Percentiles rank a stretch among this genome's conserved stretches.
Conservation (phyloP, 148 eudicot genomes). For the Bassia scoparia region DNA sequence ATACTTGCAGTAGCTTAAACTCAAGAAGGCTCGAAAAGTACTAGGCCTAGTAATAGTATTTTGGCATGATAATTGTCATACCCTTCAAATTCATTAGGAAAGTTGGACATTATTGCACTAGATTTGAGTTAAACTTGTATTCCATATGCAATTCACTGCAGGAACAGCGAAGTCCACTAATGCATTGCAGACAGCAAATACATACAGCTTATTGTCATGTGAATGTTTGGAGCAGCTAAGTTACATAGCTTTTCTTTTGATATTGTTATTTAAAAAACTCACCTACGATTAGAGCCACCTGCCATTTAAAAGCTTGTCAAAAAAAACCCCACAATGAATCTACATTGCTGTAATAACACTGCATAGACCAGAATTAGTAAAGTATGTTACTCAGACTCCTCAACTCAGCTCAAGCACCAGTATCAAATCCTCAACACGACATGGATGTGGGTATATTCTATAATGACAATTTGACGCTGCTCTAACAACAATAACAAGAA, state of each 20-base stretch:
- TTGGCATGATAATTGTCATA: no score
- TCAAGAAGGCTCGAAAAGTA: neutral
- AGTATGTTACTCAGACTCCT: neutral
- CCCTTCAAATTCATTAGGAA: no score
- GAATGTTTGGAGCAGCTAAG: no score
- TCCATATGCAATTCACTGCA: slow-evolving; percentile 39
- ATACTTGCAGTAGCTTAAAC: neutral
- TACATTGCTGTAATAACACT: neutral
- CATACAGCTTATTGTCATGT: no score
- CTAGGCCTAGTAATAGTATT: no score
- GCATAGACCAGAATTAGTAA: neutral
- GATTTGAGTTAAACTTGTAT: no score
- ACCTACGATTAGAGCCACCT: slow-evolving; percentile 96
- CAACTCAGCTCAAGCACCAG: neutral
- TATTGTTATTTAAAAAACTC: slow-evolving; percentile 8
- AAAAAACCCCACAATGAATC: neutral
- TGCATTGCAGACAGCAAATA: slow-evolving; percentile 49
- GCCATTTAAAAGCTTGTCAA: slow-evolving; percentile 18
- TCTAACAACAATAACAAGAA: no score
- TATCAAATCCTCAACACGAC: neutral
- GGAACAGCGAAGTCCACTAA: slow-evolving; percentile 91
- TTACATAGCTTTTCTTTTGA: no score
- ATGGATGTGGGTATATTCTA: no score
- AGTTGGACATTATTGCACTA: no score
- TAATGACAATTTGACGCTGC: no score